These are phyloP conservation scores for Verticillium albo-atrum DNA, from an alignment of 2,329 filamentous ascomycete species.

Conservation along the genomic window DNA sequence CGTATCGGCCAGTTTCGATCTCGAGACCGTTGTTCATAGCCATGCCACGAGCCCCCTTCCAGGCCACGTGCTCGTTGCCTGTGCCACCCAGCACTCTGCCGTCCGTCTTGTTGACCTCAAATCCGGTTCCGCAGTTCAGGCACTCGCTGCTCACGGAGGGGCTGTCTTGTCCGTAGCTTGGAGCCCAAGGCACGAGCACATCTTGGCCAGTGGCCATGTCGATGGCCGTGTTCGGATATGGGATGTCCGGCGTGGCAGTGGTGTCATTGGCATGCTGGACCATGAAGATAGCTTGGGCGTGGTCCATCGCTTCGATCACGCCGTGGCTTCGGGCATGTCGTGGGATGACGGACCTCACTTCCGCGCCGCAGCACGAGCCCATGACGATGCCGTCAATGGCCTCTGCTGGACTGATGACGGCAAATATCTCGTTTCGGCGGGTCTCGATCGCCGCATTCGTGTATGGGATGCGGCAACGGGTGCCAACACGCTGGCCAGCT, in stretches of 20 bases:
- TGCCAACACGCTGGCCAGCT: slow-evolving; percentile 83
- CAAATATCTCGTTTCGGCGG: slow-evolving; percentile 69
- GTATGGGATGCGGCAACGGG: slow-evolving; percentile 82
- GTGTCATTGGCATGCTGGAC: slow-evolving; percentile 72
- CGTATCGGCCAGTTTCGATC: slow-evolving; percentile 61
- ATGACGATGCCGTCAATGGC: slow-evolving; percentile 79
- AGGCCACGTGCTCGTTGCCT: slow-evolving; percentile 74
- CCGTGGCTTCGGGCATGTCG: slow-evolving; percentile 23
- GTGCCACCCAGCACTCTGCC: slow-evolving; percentile 79
- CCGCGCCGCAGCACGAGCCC: slow-evolving; percentile 58
- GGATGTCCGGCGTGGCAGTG: slow-evolving; percentile 78
- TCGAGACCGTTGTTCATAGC: slow-evolving; percentile 67
- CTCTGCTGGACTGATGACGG: slow-evolving; percentile 82
- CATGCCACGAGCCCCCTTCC: slow-evolving; percentile 74
- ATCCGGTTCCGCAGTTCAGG: slow-evolving; percentile 71
- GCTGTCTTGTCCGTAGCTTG: slow-evolving; percentile 69
- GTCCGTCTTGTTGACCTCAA: slow-evolving; percentile 83
- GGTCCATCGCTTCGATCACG: slow-evolving; percentile 32
- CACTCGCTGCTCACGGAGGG: slow-evolving; percentile 63
- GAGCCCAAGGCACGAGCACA: slow-evolving; percentile 75
- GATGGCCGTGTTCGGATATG: slow-evolving; percentile 83
- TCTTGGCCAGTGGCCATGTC: slow-evolving; percentile 78
- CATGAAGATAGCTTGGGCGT: slow-evolving; percentile 78
- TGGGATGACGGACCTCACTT: slow-evolving; percentile 28
- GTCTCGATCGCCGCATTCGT: slow-evolving; percentile 77